A percentile compares a stretch with the other conserved stretches of the same genome.
phyloP scores from a whole-genome alignment of 192 early-diverging fungal genomes.

The Linnemannia zychae region DNA sequence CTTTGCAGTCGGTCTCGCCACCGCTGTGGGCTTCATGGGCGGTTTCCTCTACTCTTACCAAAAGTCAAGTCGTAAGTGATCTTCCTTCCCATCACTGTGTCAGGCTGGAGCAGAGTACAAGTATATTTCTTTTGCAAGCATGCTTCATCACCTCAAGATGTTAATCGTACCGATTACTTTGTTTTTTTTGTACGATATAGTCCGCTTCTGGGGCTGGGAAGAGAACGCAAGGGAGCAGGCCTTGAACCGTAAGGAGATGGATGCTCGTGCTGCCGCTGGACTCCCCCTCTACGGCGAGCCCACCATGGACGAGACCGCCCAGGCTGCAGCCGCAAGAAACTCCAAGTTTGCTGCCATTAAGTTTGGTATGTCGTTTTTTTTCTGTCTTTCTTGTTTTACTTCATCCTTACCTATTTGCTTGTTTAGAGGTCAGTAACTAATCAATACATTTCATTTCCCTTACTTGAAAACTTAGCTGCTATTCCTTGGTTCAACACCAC shows the following conservation, averaged over 20 bases:
- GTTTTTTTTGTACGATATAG: conserved; percentile 49
- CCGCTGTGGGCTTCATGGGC: conserved; percentile 66
- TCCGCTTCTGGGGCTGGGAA: conserved; percentile 92
- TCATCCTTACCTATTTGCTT: not conserved
- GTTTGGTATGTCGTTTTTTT: conserved; percentile 55
- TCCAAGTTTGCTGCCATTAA: conserved; percentile 77
- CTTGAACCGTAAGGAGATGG: conserved; percentile 77
- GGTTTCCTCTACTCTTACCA: conserved; percentile 89
- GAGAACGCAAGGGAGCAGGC: conserved; percentile 90
- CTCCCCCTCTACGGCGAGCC: conserved; percentile 76
- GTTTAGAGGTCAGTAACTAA: not conserved
- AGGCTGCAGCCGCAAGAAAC: conserved; percentile 73
- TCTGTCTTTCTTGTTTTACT: not conserved
- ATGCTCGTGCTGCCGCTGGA: conserved; percentile 69
- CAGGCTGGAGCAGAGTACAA: too few relatives aligned
- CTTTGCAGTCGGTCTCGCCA: conserved; percentile 65
- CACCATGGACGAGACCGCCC: conserved; percentile 66
- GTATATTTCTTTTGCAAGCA: too few relatives aligned
- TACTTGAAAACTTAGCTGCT: conserved; percentile 58
- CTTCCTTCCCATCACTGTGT: not conserved
- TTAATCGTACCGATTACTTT: not conserved
- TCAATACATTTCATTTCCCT: not conserved
- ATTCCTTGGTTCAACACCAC: conserved; percentile 84
- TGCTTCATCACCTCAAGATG: too few relatives aligned
- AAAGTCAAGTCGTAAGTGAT: conserved; percentile 78